These are phyloP conservation scores for Starmerella davenportii DNA, from an alignment of 805 yeast species.

Conservation along the genomic window DNA sequence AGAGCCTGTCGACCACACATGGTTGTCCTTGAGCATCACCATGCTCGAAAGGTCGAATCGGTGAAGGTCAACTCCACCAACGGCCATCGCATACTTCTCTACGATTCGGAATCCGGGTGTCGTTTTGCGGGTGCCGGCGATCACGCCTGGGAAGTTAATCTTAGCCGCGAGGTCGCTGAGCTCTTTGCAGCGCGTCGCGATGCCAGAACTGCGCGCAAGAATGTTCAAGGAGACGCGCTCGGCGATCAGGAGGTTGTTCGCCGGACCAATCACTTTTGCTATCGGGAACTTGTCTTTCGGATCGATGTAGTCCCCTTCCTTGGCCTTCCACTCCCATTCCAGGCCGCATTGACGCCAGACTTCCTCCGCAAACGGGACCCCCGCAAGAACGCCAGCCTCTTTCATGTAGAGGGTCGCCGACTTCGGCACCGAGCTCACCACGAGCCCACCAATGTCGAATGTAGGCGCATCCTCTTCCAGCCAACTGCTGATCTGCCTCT, in stretches of 20 bases:
- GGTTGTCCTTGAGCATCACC: constrained; percentile 95
- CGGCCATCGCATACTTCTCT: constrained; percentile 86
- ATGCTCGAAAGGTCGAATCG: constrained; percentile 78
- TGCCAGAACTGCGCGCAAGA: constrained; percentile 67
- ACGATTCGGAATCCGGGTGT: constrained; percentile 82
- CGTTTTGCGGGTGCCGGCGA: constrained; percentile 95
- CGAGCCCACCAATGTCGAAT: constrained; percentile 86
- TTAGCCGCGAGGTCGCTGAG: constrained; percentile 45
- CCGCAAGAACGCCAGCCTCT: constrained; percentile 60
- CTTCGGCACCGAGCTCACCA: constrained; percentile 62
- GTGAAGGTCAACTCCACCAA: constrained; percentile 88
- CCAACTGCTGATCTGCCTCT: constrained; percentile 54
- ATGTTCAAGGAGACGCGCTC: constrained; percentile 77
- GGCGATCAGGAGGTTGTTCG: constrained; percentile 57
- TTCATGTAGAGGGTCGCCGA: constrained; percentile 69
- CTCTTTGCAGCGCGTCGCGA: constrained; percentile 55
- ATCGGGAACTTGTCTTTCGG: constrained; percentile 47
- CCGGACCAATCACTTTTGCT: constrained; percentile 67
- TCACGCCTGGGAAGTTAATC: constrained; percentile 58
- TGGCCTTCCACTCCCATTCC: constrained; percentile 48
- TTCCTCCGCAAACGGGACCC: constrained; percentile 78
- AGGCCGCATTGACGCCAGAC: constrained; percentile 62
- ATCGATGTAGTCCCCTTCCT: constrained; percentile 48
- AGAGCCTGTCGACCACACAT: constrained; percentile 82
- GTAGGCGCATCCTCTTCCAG: constrained; percentile 80